These are phyloP conservation scores for Petunia hybrid DNA, from an alignment of 305 asterid genomes.

Conservation along the genomic window DNA sequence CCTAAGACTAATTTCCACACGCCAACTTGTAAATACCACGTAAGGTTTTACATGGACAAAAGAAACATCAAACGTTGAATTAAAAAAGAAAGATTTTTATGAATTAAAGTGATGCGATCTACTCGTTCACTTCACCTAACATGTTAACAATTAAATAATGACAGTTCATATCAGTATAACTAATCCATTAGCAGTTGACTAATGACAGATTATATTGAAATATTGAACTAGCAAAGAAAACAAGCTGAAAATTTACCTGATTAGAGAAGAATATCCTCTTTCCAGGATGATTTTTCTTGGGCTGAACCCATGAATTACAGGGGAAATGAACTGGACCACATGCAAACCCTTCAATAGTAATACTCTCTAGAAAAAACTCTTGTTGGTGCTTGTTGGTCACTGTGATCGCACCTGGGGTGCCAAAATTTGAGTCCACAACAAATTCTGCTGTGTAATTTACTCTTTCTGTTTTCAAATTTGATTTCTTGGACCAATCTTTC, in stretches of 20 bases:
- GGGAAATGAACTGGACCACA: constrained; percentile 90
- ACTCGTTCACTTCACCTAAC: background rate
- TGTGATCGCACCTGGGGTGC: constrained; percentile 84
- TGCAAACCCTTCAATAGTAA: constrained; percentile 83
- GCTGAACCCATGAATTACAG: constrained; percentile 91
- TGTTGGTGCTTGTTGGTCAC: constrained; percentile 79
- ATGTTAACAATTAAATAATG: background rate
- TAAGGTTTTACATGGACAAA: background rate
- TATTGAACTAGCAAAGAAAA: background rate
- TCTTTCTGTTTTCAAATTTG: constrained; percentile 76
- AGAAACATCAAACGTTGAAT: background rate
- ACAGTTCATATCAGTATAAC: background rate
- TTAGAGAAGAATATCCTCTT: constrained; percentile 83
- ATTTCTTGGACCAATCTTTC: constrained; percentile 86
- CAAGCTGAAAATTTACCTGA: constrained; percentile 58
- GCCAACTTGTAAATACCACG: background rate
- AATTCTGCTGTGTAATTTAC: constrained; percentile 85
- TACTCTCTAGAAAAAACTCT: constrained; percentile 84
- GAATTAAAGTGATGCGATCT: background rate
- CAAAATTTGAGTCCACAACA: constrained; percentile 77
- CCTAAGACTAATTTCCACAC: constrained; percentile 20
- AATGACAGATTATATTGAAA: background rate
- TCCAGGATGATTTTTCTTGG: constrained; percentile 72
- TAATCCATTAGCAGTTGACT: background rate
- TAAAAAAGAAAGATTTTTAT: background rate